Evolutionary conservation across 768 basidiomycete genomes (phyloP).

Genomic region (Naganishia kalamii): DNA sequence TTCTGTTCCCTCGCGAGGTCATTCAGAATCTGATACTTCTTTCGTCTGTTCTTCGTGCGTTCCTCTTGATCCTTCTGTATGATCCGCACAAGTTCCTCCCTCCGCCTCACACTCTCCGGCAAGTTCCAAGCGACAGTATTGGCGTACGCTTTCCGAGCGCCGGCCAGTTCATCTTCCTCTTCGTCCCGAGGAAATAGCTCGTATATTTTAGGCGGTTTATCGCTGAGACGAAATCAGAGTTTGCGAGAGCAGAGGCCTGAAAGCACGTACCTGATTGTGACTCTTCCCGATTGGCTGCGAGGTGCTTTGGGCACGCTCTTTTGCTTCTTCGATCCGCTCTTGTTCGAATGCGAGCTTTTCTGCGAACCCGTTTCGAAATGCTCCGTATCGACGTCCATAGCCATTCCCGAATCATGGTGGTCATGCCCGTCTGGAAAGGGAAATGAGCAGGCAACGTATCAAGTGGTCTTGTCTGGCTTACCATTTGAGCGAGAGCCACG

Average conservation of each 20-base stretch:
- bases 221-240: not conserved
- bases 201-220: not conserved
- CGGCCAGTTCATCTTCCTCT: not conserved
- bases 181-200: not conserved
- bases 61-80: not conserved
- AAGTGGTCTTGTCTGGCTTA: not conserved
- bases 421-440: not conserved
- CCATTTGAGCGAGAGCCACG: conserved; percentile 8
- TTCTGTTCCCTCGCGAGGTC: not conserved
- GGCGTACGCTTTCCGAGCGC: not conserved
- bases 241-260: not conserved
- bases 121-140: not conserved
- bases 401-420: not conserved
- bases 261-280: not conserved
- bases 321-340: not conserved
- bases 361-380: not conserved
- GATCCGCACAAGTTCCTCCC: not conserved
- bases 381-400: not conserved
- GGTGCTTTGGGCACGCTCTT: not conserved
- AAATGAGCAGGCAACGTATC: not conserved
- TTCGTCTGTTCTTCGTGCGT: not conserved
- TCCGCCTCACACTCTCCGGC: not conserved
- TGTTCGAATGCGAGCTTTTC: conserved; percentile 7
- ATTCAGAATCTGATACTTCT: not conserved
- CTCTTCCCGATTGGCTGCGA: not conserved